A percentile compares a stretch with the other conserved stretches of the same genome.
phyloP scores from a whole-genome alignment of 768 basidiomycete species.

The Boletus pseudo-olivaceus region DNA sequence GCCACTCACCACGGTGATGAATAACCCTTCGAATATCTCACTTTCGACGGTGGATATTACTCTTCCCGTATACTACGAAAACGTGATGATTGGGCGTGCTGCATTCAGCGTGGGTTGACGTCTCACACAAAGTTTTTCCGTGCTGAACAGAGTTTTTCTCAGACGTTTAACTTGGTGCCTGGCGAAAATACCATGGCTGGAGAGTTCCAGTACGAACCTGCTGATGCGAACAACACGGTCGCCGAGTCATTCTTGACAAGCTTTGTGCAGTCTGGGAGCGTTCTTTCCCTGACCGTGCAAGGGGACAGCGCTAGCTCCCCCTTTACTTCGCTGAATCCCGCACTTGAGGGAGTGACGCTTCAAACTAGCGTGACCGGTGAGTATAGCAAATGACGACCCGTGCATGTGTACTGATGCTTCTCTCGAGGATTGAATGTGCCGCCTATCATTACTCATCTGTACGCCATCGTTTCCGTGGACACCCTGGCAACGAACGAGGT shows the following conservation, averaged over 20 bases:
- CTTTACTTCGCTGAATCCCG: conserved; percentile 54
- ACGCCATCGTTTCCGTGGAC: conserved; percentile 49
- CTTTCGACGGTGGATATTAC: conserved; percentile 55
- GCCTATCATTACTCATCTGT: conserved; percentile 53
- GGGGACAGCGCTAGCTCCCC: conserved; percentile 62
- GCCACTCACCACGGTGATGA: conserved; percentile 53
- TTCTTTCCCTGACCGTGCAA: conserved; percentile 50
- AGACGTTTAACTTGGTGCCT: conserved; percentile 58
- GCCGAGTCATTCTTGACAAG: conserved; percentile 58
- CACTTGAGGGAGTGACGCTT: conserved; percentile 51
- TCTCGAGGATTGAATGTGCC: conserved; percentile 45
- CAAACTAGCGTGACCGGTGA: conserved; percentile 48
- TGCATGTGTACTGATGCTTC: neutral
- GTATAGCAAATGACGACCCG: neutral
- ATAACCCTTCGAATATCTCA: conserved; percentile 69
- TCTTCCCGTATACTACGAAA: conserved; percentile 56
- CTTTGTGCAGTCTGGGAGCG: conserved; percentile 53
- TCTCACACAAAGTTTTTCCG: neutral
- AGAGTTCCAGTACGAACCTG: conserved; percentile 68
- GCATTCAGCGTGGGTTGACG: conserved; percentile 47
- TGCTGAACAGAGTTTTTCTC: neutral
- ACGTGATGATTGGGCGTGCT: conserved; percentile 55
- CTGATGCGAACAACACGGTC: conserved; percentile 60
- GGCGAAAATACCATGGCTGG: conserved; percentile 50
- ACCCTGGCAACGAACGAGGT: conserved; percentile 50